These are phyloP conservation scores for Taphrina confusa DNA, from an alignment of 1,139 yeast genomes.

Conservation along the genomic window DNA sequence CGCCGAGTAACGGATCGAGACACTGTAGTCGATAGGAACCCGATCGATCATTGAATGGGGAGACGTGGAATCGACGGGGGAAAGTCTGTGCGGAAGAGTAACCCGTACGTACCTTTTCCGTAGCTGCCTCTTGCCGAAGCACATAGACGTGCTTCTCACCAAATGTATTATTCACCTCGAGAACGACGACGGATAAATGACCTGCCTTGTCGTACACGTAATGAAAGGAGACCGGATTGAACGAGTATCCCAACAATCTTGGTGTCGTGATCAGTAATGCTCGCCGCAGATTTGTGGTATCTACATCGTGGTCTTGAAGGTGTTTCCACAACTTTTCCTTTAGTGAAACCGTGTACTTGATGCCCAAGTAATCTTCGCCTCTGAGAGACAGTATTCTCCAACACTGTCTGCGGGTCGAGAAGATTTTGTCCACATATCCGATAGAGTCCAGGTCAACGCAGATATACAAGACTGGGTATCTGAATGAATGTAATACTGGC, in stretches of 20 bases:
- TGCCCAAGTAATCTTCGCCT: conserved; percentile 15
- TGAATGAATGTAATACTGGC: conserved; percentile 29
- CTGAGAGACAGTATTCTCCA: conserved; percentile 21
- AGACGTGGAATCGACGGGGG: conserved; percentile 32
- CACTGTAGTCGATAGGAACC: conserved; percentile 28
- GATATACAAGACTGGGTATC: conserved; percentile 26
- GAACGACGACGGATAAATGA: conserved; percentile 10
- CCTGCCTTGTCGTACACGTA: conserved; percentile 15
- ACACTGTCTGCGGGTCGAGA: neutral
- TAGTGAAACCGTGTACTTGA: conserved; percentile 11
- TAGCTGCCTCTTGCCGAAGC: conserved; percentile 8
- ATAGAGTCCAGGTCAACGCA: conserved; percentile 18
- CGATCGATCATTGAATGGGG: conserved; percentile 34
- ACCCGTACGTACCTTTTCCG: neutral
- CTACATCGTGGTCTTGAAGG: conserved; percentile 18
- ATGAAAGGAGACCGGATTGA: conserved; percentile 34
- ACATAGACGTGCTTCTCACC: conserved; percentile 33
- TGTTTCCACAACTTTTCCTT: conserved; percentile 29
- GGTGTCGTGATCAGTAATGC: conserved; percentile 26
- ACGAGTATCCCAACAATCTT: conserved; percentile 32
- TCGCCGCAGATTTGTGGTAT: conserved; percentile 1
- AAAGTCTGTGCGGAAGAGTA: conserved; percentile 22
- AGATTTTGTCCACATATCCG: conserved; percentile 6
- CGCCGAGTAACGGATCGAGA: conserved; percentile 9
- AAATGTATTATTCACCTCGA: conserved; percentile 34